Base-by-base conservation (phyloP, 768 basidiomycete species). In the Pholiota conissans region DNA sequence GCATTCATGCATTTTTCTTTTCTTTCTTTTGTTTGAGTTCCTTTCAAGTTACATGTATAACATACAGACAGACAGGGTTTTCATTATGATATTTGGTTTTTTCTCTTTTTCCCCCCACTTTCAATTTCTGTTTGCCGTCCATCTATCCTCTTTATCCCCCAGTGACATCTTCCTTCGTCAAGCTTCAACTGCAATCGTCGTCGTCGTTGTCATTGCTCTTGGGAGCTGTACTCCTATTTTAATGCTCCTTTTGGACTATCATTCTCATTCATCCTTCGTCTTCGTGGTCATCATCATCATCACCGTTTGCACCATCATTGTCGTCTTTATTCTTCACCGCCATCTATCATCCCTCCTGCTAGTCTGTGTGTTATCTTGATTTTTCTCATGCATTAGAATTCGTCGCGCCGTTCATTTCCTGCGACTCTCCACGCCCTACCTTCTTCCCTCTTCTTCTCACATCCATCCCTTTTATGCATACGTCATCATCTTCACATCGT, bases 11-110 rank as follows among this genome's bases (percentile, higher is more conserved):
- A 48, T 55, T 57, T 53, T 42, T 54, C 14, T 42, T 60, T 54
- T 24, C 42, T 6, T 54, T 54, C 53, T n/a, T 54, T 54, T 54
- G 53, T 54, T 52, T 54, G 42, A 54, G 53, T 54, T 54, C 45
- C 27, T 51, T 54, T 48, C 46, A 10, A 49, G 46, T 54, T 53
- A 42, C 59, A 60, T 62, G 60, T 63, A 61, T 61, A 63, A 61
- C 64, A 61, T 60, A 59, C 61, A 61, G 63, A 59, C 56, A 60
- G 58, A 57, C 42, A 54, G 61, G 63, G 45, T 61, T 61, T 58
- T 46, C 52, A 54, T 57, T 62, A 62, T 62, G 58, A 60, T 61
- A 62, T 62, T 62, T 65, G 59, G 56, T 61, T 56, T 57, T 61
- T 52, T 56, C 49, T 62, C 48, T 55, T 46, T 40, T 54, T 16